Conservation (phyloP, 2,329 filamentous ascomycete genomes). For the Thielaviopsis cerberus region DNA sequence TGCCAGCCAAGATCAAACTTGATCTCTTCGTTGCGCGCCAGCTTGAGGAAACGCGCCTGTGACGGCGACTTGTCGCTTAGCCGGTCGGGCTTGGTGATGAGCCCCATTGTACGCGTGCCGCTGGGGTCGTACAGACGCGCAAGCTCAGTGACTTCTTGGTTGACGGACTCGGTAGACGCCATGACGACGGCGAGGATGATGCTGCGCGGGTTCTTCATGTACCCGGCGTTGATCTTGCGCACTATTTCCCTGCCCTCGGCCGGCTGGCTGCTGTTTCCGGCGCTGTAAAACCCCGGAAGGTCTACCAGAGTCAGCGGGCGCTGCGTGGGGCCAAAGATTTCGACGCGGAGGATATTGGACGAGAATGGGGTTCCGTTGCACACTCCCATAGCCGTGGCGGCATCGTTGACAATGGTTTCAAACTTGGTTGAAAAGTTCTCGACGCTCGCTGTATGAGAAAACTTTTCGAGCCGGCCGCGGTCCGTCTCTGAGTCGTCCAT, state of each 20-base stretch:
- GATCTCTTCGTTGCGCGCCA: constrained; percentile 19
- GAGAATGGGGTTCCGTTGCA: constrained; percentile 13
- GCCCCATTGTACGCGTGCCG: constrained; percentile 21
- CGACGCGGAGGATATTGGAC: constrained; percentile 15
- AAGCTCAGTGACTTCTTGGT: constrained; percentile 20
- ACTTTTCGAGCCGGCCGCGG: not conserved
- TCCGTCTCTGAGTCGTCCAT: not conserved
- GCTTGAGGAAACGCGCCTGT: constrained; percentile 16
- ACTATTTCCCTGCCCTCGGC: constrained; percentile 19
- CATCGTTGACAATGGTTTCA: constrained; percentile 14
- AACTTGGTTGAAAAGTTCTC: constrained; percentile 12
- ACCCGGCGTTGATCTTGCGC: constrained; percentile 20
- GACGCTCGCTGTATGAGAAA: not conserved
- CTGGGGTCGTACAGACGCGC: constrained; percentile 18
- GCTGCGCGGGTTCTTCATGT: constrained; percentile 22
- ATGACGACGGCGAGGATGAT: constrained; percentile 27
- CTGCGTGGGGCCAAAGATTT: constrained; percentile 13
- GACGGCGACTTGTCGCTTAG: constrained; percentile 14
- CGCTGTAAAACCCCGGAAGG: constrained; percentile 25
- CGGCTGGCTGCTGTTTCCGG: constrained; percentile 19
- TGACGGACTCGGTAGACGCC: constrained; percentile 21
- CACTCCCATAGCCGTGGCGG: constrained; percentile 14
- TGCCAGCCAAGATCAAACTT: constrained; percentile 23
- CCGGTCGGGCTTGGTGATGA: constrained; percentile 26
- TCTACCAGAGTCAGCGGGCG: constrained; percentile 28